Evolutionary conservation across 1,284 basidiomycete genomes (phyloP).

Genomic region (Trichosporon sp.): DNA sequence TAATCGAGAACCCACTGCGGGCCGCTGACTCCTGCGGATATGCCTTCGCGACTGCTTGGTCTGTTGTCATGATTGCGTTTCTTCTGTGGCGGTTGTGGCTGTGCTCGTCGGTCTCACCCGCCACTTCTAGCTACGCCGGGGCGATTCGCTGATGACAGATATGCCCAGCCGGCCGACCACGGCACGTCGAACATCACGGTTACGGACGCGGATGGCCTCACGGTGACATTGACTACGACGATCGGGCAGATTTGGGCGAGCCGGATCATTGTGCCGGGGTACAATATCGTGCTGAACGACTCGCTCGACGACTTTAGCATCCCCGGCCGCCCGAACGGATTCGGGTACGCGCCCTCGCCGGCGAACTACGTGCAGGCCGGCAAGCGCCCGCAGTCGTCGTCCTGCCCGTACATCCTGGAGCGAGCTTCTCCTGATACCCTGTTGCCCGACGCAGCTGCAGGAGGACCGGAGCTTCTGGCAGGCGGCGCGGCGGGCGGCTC

Average conservation of each 20-base stretch:
- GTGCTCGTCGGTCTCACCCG: neutral
- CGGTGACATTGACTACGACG: conserved; percentile 43
- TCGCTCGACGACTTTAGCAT: conserved; percentile 46
- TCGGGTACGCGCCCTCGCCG: conserved; percentile 38
- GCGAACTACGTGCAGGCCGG: conserved; percentile 33
- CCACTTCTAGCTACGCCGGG: too few species aligned
- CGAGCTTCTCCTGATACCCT: neutral
- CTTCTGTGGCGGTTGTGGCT: neutral
- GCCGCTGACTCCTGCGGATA: neutral
- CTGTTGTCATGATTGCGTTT: neutral
- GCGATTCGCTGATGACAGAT: neutral
- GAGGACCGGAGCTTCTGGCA: conserved; percentile 17
- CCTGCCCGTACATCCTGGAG: conserved; percentile 40
- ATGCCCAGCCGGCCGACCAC: conserved; percentile 3
- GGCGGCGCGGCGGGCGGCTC: conserved; percentile 44
- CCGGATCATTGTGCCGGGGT: conserved; percentile 42
- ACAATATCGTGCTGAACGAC: conserved; percentile 45
- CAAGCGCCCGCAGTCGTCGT: conserved; percentile 42
- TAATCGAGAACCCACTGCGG: neutral
- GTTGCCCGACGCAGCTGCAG: neutral
- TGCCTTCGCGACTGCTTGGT: too few species aligned
- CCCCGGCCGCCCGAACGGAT: conserved; percentile 34
- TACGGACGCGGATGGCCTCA: conserved; percentile 35
- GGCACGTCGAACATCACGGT: conserved; percentile 46
- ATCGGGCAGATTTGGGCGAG: conserved; percentile 42